Conservation (phyloP, 257 asterid genomes). For the Misopates orontium region DNA sequence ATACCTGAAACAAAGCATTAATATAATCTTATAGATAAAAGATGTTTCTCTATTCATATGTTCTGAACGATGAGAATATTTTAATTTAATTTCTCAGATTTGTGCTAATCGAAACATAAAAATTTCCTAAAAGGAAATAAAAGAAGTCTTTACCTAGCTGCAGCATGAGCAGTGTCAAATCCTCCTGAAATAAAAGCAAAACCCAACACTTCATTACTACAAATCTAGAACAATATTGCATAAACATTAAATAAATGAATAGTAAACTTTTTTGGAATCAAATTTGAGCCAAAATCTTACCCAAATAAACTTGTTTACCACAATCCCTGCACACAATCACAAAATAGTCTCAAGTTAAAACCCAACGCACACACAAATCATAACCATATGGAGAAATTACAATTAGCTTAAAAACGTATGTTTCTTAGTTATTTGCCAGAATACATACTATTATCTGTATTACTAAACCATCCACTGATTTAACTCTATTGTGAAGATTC, state of each 20-base stretch:
- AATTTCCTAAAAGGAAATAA: slow-evolving; percentile 12
- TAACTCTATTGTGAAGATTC: too few species aligned
- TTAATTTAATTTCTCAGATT: slow-evolving; percentile 7
- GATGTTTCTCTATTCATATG: slow-evolving; percentile 53
- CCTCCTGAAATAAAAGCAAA: slow-evolving; percentile 59
- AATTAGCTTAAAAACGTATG: too few species aligned
- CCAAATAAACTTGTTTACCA: slow-evolving; percentile 92
- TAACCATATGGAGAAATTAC: too few species aligned
- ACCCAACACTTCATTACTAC: background rate
- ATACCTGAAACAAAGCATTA: slow-evolving; percentile 60
- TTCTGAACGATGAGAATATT: slow-evolving; percentile 38
- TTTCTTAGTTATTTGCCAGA: too few species aligned
- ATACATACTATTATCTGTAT: too few species aligned
- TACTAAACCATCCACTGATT: too few species aligned
- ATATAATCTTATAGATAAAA: slow-evolving; percentile 43
- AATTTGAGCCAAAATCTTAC: slow-evolving; percentile 31
- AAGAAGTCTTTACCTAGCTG: slow-evolving; percentile 64
- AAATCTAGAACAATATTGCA: background rate
- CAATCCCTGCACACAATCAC: slow-evolving; percentile 76
- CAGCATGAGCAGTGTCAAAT: slow-evolving; percentile 92
- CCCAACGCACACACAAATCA: background rate
- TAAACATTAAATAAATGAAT: background rate
- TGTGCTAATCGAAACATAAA: slow-evolving; percentile 5
- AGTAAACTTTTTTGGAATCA: too few species aligned
- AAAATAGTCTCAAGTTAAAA: background rate